Conservation (phyloP, 768 basidiomycete species). For the Austroboletus festivus region DNA sequence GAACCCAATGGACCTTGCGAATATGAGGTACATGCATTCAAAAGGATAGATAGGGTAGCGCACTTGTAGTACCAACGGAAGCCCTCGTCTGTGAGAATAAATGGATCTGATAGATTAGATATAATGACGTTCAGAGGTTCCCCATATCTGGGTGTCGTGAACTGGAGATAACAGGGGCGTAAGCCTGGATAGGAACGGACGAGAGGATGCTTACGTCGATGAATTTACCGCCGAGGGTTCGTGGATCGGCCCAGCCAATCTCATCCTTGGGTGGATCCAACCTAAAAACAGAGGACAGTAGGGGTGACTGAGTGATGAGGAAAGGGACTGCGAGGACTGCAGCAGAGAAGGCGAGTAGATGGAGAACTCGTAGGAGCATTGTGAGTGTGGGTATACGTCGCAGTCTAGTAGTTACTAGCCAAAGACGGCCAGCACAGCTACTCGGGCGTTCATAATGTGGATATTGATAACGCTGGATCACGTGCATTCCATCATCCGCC, state of each 20-base stretch:
- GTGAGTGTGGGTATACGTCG: background rate
- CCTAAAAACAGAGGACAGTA: background rate
- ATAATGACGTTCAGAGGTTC: constrained; percentile 87
- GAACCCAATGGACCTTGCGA: constrained; percentile 69
- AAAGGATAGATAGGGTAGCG: background rate
- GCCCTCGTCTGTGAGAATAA: constrained; percentile 71
- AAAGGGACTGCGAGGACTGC: constrained; percentile 15
- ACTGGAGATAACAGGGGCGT: constrained; percentile 40
- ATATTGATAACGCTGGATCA: constrained; percentile 13
- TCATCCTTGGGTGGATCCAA: constrained; percentile 21
- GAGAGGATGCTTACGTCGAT: constrained; percentile 59
- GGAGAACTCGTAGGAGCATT: constrained; percentile 14
- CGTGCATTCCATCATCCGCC: constrained; percentile 8
- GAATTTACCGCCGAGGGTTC: constrained; percentile 66
- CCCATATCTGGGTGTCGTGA: constrained; percentile 59
- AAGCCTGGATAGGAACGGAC: too few relatives aligned
- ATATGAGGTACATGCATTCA: background rate
- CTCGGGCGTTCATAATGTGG: too few relatives aligned
- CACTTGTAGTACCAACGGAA: constrained; percentile 70
- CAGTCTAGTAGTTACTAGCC: too few relatives aligned
- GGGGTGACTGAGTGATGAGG: constrained; percentile 10
- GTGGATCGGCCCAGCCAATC: constrained; percentile 62
- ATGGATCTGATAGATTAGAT: constrained; percentile 74
- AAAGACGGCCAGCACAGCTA: too few relatives aligned
- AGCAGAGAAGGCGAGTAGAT: constrained; percentile 12